These are phyloP conservation scores for Paracorniculantispora psalliotae DNA, from an alignment of 2,329 filamentous ascomycete species.

Conservation along the genomic window DNA sequence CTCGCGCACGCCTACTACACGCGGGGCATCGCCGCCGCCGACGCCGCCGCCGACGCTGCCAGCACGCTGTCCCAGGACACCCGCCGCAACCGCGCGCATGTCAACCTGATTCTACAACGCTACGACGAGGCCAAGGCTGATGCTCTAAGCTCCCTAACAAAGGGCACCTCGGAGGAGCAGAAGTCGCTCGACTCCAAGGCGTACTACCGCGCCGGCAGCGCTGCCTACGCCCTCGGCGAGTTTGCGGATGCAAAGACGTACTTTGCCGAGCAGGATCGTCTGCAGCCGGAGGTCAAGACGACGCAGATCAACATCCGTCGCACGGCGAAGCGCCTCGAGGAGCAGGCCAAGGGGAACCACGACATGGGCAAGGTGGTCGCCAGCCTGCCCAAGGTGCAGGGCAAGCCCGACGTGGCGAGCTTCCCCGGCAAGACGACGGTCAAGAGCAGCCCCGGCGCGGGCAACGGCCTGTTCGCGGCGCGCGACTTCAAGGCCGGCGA, in stretches of 20 bases:
- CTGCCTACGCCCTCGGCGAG: slow-evolving; percentile 25
- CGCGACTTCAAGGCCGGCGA: slow-evolving; percentile 27
- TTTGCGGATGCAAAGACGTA: slow-evolving; percentile 20
- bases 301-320: slow-evolving; percentile 18
- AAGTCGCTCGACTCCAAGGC: slow-evolving; percentile 27
- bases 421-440: slow-evolving; percentile 25
- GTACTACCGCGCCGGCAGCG: slow-evolving; percentile 27
- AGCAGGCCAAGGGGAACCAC: slow-evolving; percentile 20
- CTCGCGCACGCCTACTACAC: slow-evolving; percentile 24
- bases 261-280: slow-evolving; percentile 21
- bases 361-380: slow-evolving; percentile 21
- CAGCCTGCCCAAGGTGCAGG: slow-evolving; percentile 22
- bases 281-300: slow-evolving; percentile 22
- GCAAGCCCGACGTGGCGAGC: slow-evolving; percentile 26
- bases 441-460: slow-evolving; percentile 22
- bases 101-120: slow-evolving; percentile 27
- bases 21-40: slow-evolving; percentile 20
- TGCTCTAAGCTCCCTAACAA: slow-evolving; percentile 26
- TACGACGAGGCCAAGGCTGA: slow-evolving; percentile 28
- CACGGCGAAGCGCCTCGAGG: slow-evolving; percentile 20
- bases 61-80: slow-evolving; percentile 26
- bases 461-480: slow-evolving; percentile 34
- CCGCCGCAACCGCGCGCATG: slow-evolving; percentile 26
- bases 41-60: not conserved
- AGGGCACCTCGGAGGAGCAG: slow-evolving; percentile 6